Base-by-base conservation (phyloP, 306 rosid species). In the Canavalia ensiformis region DNA sequence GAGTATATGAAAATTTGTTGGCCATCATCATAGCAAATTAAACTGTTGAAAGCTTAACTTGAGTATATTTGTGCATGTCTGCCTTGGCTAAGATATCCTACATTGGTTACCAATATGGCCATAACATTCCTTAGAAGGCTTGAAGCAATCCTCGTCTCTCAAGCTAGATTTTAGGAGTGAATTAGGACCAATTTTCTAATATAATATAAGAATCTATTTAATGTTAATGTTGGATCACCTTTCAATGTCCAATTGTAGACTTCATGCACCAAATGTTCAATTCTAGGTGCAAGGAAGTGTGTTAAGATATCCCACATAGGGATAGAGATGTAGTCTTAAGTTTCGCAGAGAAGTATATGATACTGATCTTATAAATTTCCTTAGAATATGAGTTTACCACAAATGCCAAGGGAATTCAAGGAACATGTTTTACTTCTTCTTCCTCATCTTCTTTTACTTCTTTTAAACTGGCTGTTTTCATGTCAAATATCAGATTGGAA, bases 401-500 rank as follows among this genome's bases (percentile, higher is more conserved):
- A 46, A 76, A 49, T 62, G 49, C 60, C 72, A 76, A n/a, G 62
- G 52, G 44, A 77, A 47, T 33, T 37, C 11, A 7, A 51, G 42
- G 52, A 74, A 31, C 25, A 18, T 37, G 42, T n/a, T 67, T 18
- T 44, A 54, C 72, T 42, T 65, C 25, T 41, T 65, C 2, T 0
- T 12, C 18, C 28, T 44, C 18, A 25, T 44, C 44, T 44, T n/a
- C 8, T 42, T 66, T 39, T 18, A 18, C 25, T 18, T 18, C 25
- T 18, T 18, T 18, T 18, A 18, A 18, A 18, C 25, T 18, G 25
- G 25, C 25, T 18, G 25, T 11, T 62, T 57, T 82, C 6, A 75
- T 55, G 58, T 76, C 8, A 54, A 68, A 63, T 82, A 50, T 81
- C 85, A 95, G 99, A 92, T 95, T 67, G 99, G 99, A 82, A 82